Evolutionary conservation across 2,329 filamentous ascomycete species (phyloP), one percentile per base, ranked within the genome.

Genomic region (Blumeria graminis): DNA sequence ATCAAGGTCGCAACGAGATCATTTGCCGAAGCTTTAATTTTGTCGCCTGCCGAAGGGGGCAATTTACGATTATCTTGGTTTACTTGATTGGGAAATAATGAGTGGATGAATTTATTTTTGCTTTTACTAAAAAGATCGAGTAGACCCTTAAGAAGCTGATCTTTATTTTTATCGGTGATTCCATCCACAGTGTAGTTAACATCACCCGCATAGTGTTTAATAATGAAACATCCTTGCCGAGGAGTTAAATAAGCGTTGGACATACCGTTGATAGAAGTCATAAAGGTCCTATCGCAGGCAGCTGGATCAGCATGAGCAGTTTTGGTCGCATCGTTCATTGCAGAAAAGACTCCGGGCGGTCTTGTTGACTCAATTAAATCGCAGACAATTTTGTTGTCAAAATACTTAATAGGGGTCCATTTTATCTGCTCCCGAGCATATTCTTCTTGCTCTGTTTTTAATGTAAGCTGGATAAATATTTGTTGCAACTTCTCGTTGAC

Each of bases 151-250:
- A 96, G 74, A 48, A 98, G 75, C 69, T 93, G 87, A 66, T 98
- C 92, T 74, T 96, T 98, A 74, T 96, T 98, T 76, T 98, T 98
- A 69, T 98, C 92, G 0, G 92, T 98, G 74, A 98, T 98, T 58
- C 92, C 92, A 57, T 94, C 86, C 3, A 96, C 83, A 1, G 85
- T 86, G 69, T 98, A 98, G 61, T 81, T 82, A 62, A 98, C 92
- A 69, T 98, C 92, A 69, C 92, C 92, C 57, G 92, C 92, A 67
- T 98, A 98, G 70, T 98, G 92, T 74, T 95, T 96, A 71, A 98
- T 85, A 66, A 98, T 92, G 69, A 98, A 98, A 68, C 86, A 92
- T 55, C 90, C 90, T 70, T 96, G 90, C 43, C 92, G 80, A 60
- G 85, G 86, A 57, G 88, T 86, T 63, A 98, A 83, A 68, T 98